These are phyloP conservation scores for Psilocybe tampanensis DNA, from an alignment of 768 basidiomycete species.

Conservation along the genomic window DNA sequence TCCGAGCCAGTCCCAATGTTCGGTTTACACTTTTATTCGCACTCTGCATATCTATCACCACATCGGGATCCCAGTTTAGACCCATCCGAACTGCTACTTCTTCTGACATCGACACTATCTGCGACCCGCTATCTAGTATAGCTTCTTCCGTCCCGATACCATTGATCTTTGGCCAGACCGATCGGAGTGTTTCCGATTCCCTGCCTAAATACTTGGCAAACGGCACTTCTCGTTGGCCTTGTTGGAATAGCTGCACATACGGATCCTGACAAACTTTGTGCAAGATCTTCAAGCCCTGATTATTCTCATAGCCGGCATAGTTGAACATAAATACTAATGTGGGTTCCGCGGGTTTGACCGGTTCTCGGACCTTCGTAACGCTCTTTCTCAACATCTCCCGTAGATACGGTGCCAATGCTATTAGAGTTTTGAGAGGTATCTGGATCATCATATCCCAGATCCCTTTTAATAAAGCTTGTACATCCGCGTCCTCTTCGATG, in stretches of 20 bases:
- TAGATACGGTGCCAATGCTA: not conserved
- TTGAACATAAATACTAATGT: not conserved
- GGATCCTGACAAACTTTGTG: not conserved
- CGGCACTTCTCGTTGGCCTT: not conserved
- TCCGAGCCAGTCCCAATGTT: too few species aligned
- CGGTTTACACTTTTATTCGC: too few species aligned
- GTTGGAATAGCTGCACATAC: not conserved
- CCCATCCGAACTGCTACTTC: slow-evolving; percentile 9
- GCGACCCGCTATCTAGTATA: slow-evolving; percentile 27
- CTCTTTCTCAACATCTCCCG: not conserved
- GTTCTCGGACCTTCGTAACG: not conserved
- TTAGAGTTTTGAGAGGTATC: not conserved
- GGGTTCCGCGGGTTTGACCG: not conserved
- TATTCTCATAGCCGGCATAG: not conserved
- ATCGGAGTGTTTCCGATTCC: not conserved
- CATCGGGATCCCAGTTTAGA: slow-evolving; percentile 21
- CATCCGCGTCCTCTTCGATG: not conserved
- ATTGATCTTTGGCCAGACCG: slow-evolving; percentile 13
- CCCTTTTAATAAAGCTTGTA: not conserved
- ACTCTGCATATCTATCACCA: too few species aligned
- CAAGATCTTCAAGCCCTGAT: not conserved
- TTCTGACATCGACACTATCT: too few species aligned
- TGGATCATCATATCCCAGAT: not conserved
- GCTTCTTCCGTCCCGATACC: slow-evolving; percentile 15
- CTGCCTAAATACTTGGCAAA: not conserved